These are phyloP conservation scores for Starmerella powellii DNA, from an alignment of 805 yeast species.

Conservation along the genomic window DNA sequence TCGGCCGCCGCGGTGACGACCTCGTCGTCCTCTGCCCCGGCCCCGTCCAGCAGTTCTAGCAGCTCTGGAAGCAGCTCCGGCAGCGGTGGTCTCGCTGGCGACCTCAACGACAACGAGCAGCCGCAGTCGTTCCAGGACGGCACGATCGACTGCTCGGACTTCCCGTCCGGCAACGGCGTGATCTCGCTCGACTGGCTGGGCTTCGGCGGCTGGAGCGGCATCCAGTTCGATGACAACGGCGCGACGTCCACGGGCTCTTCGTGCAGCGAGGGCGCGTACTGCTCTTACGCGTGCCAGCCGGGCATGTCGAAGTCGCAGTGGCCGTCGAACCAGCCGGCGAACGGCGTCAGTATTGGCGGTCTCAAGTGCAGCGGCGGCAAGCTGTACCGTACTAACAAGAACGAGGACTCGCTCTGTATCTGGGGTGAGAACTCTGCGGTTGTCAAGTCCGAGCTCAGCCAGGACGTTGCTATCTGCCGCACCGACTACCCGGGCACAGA, in stretches of 20 bases:
- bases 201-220: constrained; percentile 75
- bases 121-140: constrained; percentile 71
- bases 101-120: constrained; percentile 41
- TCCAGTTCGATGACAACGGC: constrained; percentile 44
- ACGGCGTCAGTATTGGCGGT: constrained; percentile 92
- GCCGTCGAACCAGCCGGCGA: constrained; percentile 78
- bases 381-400: constrained; percentile 67
- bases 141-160: constrained; percentile 46
- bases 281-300: constrained; percentile 96
- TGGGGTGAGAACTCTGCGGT: constrained; percentile 69
- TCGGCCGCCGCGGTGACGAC: constrained; percentile 7
- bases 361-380: constrained; percentile 72
- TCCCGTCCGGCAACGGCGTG: constrained; percentile 80
- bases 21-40: constrained; percentile 27
- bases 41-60: constrained; percentile 29
- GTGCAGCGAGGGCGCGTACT: constrained; percentile 83
- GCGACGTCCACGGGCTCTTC: constrained; percentile 48
- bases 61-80: constrained; percentile 28
- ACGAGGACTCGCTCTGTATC: constrained; percentile 61
- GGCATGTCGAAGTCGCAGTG: constrained; percentile 99
- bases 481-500: constrained; percentile 99
- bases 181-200: constrained; percentile 58
- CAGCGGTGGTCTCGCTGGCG: constrained; percentile 37
- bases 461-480: constrained; percentile 82
- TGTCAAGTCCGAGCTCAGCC: constrained; percentile 50